A percentile compares a stretch with the other conserved stretches of the same genome.
Conservation (phyloP, 768 basidiomycete species). For the Cubamyces lactineus region DNA sequence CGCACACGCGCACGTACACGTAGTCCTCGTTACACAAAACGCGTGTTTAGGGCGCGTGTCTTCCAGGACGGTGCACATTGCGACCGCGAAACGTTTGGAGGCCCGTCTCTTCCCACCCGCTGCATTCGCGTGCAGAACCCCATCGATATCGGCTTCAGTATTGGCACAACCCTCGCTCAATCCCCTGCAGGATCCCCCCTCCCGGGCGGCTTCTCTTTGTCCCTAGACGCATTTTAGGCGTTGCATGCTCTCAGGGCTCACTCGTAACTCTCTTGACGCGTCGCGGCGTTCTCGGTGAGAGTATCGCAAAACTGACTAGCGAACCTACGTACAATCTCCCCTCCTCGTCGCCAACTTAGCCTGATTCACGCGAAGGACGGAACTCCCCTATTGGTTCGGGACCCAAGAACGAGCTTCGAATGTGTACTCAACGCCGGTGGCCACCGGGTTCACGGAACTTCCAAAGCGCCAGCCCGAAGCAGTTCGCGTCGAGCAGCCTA, state of each 20-base stretch:
- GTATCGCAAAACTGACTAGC: no score
- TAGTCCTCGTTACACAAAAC: neutral
- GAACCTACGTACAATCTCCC: no score
- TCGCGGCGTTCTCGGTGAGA: no score
- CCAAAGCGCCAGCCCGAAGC: no score
- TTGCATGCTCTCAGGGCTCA: neutral
- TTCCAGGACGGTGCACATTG: neutral
- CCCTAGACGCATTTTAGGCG: neutral
- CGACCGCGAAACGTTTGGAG: neutral
- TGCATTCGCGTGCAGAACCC: neutral
- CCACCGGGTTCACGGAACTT: no score
- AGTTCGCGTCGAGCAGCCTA: no score
- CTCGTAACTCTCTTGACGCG: neutral
- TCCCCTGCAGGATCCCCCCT: neutral
- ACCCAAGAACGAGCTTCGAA: no score
- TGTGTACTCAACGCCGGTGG: no score
- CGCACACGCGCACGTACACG: no score
- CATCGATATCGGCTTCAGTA: conserved; percentile 13
- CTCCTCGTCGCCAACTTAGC: no score
- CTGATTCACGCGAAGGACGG: no score
- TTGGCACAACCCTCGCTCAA: neutral
- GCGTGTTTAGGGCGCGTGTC: neutral
- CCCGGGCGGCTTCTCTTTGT: neutral
- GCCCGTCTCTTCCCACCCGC: neutral
- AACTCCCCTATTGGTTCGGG: no score